Conservation (phyloP, 2,329 filamentous ascomycete species). For the Fusarium pseudocircinatum region DNA sequence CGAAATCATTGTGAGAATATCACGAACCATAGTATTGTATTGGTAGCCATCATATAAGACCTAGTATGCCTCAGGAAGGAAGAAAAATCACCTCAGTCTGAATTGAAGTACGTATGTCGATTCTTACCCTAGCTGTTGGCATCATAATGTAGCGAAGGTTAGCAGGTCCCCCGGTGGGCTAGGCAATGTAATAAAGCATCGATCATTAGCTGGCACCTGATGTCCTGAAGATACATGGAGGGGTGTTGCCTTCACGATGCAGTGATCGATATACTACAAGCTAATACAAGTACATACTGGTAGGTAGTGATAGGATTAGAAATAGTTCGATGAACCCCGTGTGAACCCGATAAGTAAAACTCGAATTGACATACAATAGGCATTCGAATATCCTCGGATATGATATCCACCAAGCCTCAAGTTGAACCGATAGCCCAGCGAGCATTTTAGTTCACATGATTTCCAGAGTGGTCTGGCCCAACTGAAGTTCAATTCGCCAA, state of each 20-base stretch:
- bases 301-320: not conserved
- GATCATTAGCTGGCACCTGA: slow-evolving; percentile 34
- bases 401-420: not conserved
- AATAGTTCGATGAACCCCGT: not conserved
- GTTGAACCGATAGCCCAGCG: slow-evolving; percentile 1
- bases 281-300: not conserved
- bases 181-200: slow-evolving; percentile 31
- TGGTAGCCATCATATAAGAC: not conserved
- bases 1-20: not conserved
- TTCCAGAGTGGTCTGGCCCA: slow-evolving; percentile 25
- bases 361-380: not conserved
- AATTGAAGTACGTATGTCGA: not conserved
- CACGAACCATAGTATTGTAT: not conserved
- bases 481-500: slow-evolving; percentile 26
- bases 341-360: not conserved
- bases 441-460: slow-evolving; percentile 26
- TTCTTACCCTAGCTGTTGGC: not conserved
- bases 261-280: not conserved
- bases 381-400: not conserved
- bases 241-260: slow-evolving; percentile 7
- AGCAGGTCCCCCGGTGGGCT: slow-evolving; percentile 20
- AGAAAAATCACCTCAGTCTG: not conserved
- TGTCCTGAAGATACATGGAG: slow-evolving; percentile 30
- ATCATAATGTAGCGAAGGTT: not conserved
- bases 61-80: not conserved